A percentile compares a stretch with the other conserved stretches of the same genome.
phyloP scores from a whole-genome alignment of 495 filamentous ascomycete species.

The Astrothelium subdiscretum region DNA sequence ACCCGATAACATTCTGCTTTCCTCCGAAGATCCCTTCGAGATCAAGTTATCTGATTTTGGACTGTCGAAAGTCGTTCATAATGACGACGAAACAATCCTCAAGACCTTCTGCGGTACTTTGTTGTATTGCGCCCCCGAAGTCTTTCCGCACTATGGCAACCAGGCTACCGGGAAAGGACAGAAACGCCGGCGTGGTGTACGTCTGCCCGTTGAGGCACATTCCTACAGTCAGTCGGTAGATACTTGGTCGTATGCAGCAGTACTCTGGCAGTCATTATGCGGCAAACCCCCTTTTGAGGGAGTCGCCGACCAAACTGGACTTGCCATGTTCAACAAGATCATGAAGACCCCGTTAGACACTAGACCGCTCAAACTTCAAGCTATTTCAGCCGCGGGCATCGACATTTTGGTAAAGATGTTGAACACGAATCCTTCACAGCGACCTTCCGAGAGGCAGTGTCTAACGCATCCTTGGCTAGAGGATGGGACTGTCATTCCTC shows the following conservation, averaged over 20 bases:
- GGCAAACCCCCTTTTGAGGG: constrained; percentile 69
- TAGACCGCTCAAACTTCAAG: constrained; percentile 39
- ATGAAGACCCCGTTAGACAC: constrained; percentile 61
- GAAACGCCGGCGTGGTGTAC: constrained; percentile 40
- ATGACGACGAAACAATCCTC: constrained; percentile 73
- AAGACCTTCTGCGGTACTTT: constrained; percentile 95
- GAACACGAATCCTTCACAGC: constrained; percentile 53
- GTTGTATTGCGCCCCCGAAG: constrained; percentile 90
- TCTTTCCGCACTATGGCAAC: constrained; percentile 65
- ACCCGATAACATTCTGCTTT: constrained; percentile 89
- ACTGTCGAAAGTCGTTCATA: constrained; percentile 77
- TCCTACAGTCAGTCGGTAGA: constrained; percentile 80
- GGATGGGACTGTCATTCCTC: constrained; percentile 30
- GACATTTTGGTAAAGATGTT: constrained; percentile 70
- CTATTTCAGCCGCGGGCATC: constrained; percentile 52
- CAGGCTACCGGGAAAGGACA: constrained; percentile 17
- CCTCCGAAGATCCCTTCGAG: constrained; percentile 53
- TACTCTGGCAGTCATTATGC: constrained; percentile 71
- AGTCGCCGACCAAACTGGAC: constrained; percentile 42
- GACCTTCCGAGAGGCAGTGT: constrained; percentile 54
- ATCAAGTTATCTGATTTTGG: constrained; percentile 96
- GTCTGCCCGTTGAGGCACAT: constrained; percentile 30
- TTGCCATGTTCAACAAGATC: constrained; percentile 66
- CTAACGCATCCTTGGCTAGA: constrained; percentile 58
- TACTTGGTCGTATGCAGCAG: constrained; percentile 87